Evolutionary conservation across 2,329 filamentous ascomycete genomes (phyloP).

Genomic region (Xylaria sp.): DNA sequence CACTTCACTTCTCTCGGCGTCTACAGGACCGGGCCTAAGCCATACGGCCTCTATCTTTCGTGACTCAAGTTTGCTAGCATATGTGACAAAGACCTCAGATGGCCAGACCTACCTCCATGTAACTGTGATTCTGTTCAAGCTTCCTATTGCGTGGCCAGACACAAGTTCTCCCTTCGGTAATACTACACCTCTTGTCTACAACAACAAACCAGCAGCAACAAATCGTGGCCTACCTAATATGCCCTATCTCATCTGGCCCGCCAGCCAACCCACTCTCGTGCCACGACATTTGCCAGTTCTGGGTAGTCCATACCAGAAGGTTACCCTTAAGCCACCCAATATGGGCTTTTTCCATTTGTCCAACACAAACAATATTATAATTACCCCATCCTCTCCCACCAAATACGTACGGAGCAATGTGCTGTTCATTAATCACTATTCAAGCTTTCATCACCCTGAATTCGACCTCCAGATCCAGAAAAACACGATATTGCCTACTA

Average conservation of each 20-base stretch:
- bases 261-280: not conserved
- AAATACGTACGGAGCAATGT: not conserved
- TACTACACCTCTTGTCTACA: not conserved
- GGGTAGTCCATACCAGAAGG: not conserved
- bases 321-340: not conserved
- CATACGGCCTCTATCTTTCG: too few relatives aligned
- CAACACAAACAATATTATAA: not conserved
- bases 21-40: too few relatives aligned
- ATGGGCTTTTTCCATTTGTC: not conserved
- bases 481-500: too few relatives aligned
- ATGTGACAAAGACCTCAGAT: too few relatives aligned
- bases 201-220: not conserved
- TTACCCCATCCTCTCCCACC: not conserved
- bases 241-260: too few relatives aligned
- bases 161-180: too few relatives aligned
- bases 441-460: not conserved
- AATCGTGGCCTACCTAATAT: not conserved
- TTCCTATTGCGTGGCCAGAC: not conserved
- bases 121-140: too few relatives aligned
- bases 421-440: not conserved
- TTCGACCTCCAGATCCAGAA: too few relatives aligned
- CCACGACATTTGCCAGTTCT: not conserved
- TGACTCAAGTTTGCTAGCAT: too few relatives aligned
- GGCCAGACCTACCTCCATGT: too few relatives aligned
- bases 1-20: too few relatives aligned